A percentile compares a stretch with the other conserved stretches of the same genome.
phyloP scores from a whole-genome alignment of 2,329 filamentous ascomycete species.

The Colletotrichum karsti region DNA sequence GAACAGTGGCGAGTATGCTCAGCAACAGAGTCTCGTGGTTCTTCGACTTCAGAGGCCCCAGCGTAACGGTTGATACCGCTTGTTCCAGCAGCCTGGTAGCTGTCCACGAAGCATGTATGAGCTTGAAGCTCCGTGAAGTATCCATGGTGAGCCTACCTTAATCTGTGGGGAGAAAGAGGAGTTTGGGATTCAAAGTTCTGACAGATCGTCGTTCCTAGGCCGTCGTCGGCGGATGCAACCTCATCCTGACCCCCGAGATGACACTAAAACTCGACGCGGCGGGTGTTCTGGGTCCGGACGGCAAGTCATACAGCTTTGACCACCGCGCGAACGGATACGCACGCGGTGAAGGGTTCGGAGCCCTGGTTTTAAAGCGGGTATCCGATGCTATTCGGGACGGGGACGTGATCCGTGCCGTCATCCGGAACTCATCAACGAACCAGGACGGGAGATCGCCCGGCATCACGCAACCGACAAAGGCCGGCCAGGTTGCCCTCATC shows the following conservation, averaged over 20 bases:
- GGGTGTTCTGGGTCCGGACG: constrained; percentile 36
- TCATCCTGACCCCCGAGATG: constrained; percentile 30
- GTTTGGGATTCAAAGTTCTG: constrained; percentile 38
- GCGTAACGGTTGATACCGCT: constrained; percentile 47
- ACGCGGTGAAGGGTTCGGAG: constrained; percentile 56
- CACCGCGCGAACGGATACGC: constrained; percentile 41
- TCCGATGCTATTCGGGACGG: constrained; percentile 52
- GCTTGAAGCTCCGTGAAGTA: constrained; percentile 25
- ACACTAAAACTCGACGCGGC: constrained; percentile 22
- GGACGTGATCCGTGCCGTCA: constrained; percentile 46
- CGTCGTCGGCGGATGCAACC: constrained; percentile 34
- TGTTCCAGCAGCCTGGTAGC: constrained; percentile 46
- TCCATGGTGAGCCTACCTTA: constrained; percentile 28
- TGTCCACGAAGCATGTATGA: constrained; percentile 38
- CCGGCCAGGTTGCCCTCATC: constrained; percentile 45
- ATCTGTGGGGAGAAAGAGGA: background rate
- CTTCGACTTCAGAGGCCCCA: constrained; percentile 43
- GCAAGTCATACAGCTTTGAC: constrained; percentile 43
- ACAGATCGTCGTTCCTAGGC: constrained; percentile 44
- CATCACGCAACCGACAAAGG: constrained; percentile 43
- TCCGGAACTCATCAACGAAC: constrained; percentile 46
- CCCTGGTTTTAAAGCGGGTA: constrained; percentile 60
- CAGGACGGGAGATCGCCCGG: constrained; percentile 52
- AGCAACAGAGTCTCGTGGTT: constrained; percentile 47
- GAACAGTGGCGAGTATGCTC: constrained; percentile 38